Percentiles rank a stretch among this genome's conserved stretches.
These are phyloP conservation scores for Plasmodium vivax DNA, from an alignment of 169 alveolate species.

Conservation along the genomic window DNA sequence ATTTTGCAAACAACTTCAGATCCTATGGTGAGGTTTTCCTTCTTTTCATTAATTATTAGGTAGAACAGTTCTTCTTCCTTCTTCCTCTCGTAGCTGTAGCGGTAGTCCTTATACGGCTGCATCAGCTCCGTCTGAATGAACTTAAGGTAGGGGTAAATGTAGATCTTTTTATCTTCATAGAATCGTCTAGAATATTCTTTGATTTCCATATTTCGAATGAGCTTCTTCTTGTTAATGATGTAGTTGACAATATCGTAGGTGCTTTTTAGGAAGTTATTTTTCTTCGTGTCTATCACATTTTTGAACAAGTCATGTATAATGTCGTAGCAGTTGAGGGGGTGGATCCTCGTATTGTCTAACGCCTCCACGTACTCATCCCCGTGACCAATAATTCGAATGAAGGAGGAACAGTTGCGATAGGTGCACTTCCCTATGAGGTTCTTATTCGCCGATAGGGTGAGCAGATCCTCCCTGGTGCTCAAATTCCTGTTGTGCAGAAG, in stretches of 20 bases:
- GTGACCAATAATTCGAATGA: slow-evolving; percentile 70
- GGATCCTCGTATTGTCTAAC: slow-evolving; percentile 84
- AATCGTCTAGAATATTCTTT: slow-evolving; percentile 26
- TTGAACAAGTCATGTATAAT: slow-evolving; percentile 81
- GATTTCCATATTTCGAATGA: slow-evolving; percentile 30
- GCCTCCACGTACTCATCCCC: slow-evolving; percentile 64
- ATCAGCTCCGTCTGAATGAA: slow-evolving; percentile 81
- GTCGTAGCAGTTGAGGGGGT: slow-evolving; percentile 81
- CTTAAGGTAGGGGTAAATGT: slow-evolving; percentile 81
- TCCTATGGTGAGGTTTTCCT: slow-evolving; percentile 76
- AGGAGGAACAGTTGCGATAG: slow-evolving; percentile 81
- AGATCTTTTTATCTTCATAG: slow-evolving; percentile 76
- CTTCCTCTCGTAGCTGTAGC: slow-evolving; percentile 65
- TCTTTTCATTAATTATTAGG: slow-evolving; percentile 77
- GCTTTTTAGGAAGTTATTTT: slow-evolving; percentile 52
- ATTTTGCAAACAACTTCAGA: slow-evolving; percentile 82
- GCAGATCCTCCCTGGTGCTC: slow-evolving; percentile 47
- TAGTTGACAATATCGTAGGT: slow-evolving; percentile 40
- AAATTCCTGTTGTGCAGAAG: slow-evolving; percentile 44
- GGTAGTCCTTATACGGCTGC: slow-evolving; percentile 81
- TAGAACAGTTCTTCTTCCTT: slow-evolving; percentile 81
- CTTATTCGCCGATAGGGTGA: slow-evolving; percentile 27
- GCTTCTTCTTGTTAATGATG: slow-evolving; percentile 42
- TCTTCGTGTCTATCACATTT: slow-evolving; percentile 78
- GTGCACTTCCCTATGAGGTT: slow-evolving; percentile 77